These are phyloP conservation scores for Penicillium olsonii DNA, from an alignment of 2,329 filamentous ascomycete species.

Conservation along the genomic window DNA sequence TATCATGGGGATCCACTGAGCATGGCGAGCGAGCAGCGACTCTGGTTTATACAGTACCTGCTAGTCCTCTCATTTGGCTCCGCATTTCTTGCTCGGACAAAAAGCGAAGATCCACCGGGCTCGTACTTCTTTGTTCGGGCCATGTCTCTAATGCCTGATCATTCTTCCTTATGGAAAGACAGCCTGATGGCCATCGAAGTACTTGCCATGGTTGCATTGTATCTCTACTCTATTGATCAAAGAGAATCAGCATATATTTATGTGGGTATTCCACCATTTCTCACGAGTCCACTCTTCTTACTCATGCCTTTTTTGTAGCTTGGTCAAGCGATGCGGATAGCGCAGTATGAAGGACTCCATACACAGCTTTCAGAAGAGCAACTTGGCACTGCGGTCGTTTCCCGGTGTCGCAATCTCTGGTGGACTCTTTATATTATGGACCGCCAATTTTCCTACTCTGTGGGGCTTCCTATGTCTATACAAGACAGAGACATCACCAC, in stretches of 20 bases:
- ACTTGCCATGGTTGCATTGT: slow-evolving; percentile 39
- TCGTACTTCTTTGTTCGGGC: slow-evolving; percentile 23
- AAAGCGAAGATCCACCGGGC: slow-evolving; percentile 13
- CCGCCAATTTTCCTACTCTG: slow-evolving; percentile 42
- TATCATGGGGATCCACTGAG: slow-evolving; percentile 23
- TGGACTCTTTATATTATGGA: slow-evolving; percentile 47
- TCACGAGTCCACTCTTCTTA: not conserved
- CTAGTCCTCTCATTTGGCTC: slow-evolving; percentile 21
- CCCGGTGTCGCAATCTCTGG: slow-evolving; percentile 42
- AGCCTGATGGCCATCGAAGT: slow-evolving; percentile 42
- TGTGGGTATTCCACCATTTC: slow-evolving; percentile 14
- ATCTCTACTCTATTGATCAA: slow-evolving; percentile 42
- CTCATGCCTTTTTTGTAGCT: slow-evolving; percentile 29
- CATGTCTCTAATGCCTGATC: slow-evolving; percentile 41
- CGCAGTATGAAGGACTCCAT: slow-evolving; percentile 44
- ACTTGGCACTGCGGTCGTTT: slow-evolving; percentile 34
- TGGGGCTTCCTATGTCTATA: slow-evolving; percentile 42
- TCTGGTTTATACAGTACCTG: slow-evolving; percentile 28
- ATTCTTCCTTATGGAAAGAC: slow-evolving; percentile 38
- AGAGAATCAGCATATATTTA: slow-evolving; percentile 37
- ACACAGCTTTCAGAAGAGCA: slow-evolving; percentile 41
- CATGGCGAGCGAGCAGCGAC: slow-evolving; percentile 16
- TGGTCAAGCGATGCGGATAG: slow-evolving; percentile 44
- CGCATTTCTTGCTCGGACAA: slow-evolving; percentile 15
- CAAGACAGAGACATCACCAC: slow-evolving; percentile 45